Evolutionary conservation across 352 stramenopile genomes (phyloP).

Genomic region (Albugo candida): DNA sequence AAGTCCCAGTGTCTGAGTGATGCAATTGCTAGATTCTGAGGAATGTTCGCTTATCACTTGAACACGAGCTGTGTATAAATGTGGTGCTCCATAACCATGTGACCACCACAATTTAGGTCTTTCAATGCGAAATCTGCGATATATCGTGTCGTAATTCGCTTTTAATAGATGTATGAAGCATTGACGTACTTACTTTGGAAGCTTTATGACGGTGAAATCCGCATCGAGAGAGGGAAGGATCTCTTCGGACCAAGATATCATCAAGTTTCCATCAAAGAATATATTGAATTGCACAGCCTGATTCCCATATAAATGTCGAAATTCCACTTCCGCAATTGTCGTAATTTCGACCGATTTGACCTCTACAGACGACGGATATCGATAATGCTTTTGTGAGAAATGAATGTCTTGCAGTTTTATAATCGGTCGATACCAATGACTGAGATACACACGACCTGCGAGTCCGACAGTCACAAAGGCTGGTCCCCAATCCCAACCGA

Average conservation of each 20-base stretch:
- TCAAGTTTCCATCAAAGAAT: slow-evolving; percentile 19
- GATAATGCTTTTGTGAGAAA: slow-evolving; percentile 19
- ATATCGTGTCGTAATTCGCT: too few relatives aligned
- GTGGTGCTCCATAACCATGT: slow-evolving; percentile 26
- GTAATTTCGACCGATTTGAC: slow-evolving; percentile 7
- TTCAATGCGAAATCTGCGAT: slow-evolving; percentile 17
- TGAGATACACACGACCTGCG: slow-evolving; percentile 24
- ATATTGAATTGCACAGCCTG: slow-evolving; percentile 25
- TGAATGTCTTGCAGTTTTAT: slow-evolving; percentile 18
- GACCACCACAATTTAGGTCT: slow-evolving; percentile 58
- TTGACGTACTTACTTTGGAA: too few relatives aligned
- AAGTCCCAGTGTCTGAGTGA: slow-evolving; percentile 32
- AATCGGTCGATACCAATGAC: slow-evolving; percentile 8
- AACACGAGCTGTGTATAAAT: slow-evolving; percentile 40
- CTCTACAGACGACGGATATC: too few relatives aligned
- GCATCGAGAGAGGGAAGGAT: background rate
- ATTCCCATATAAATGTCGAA: background rate
- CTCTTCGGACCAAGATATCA: background rate
- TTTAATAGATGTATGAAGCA: too few relatives aligned
- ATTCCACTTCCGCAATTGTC: too few relatives aligned
- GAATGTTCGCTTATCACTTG: slow-evolving; percentile 8
- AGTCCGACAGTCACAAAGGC: slow-evolving; percentile 48
- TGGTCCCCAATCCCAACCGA: slow-evolving; percentile 78
- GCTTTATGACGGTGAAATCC: too few relatives aligned
- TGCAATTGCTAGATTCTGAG: background rate